A percentile compares a stretch with the other conserved stretches of the same genome.
These are phyloP conservation scores for Leccinum disarticulatum DNA, from an alignment of 768 basidiomycete genomes.

Conservation along the genomic window DNA sequence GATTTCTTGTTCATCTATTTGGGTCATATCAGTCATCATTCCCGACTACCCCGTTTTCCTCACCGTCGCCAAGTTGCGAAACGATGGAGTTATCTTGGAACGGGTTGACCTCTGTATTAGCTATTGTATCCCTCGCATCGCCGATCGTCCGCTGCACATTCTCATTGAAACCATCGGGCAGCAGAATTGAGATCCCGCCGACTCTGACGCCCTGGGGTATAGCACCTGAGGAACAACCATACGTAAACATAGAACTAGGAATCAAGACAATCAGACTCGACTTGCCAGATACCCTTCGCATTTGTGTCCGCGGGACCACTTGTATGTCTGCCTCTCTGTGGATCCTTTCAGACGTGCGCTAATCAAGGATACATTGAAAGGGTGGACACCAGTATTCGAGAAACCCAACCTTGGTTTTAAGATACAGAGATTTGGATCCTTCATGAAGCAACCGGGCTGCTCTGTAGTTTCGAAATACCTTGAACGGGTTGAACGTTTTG, in stretches of 20 bases:
- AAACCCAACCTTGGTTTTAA: neutral
- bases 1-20: neutral
- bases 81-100: conserved; percentile 5
- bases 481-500: conserved; percentile 1
- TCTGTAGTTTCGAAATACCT: neutral
- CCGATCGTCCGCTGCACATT: neutral
- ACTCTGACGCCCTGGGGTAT: neutral
- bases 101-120: neutral
- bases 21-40: neutral
- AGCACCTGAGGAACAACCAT: conserved; percentile 2
- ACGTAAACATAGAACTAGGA: neutral
- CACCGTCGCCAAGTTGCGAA: conserved; percentile 1
- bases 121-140: neutral
- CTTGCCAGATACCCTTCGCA: neutral
- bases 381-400: neutral
- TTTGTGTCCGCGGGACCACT: conserved; percentile 5
- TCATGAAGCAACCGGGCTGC: conserved; percentile 1
- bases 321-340: neutral
- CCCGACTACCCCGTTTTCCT: neutral
- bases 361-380: no score
- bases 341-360: conserved; percentile 11
- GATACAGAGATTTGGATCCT: neutral
- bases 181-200: neutral
- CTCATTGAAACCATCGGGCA: conserved; percentile 1
- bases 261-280: neutral